Base-by-base conservation (phyloP, 768 basidiomycete species). In the Rhizopogon rudus region DNA sequence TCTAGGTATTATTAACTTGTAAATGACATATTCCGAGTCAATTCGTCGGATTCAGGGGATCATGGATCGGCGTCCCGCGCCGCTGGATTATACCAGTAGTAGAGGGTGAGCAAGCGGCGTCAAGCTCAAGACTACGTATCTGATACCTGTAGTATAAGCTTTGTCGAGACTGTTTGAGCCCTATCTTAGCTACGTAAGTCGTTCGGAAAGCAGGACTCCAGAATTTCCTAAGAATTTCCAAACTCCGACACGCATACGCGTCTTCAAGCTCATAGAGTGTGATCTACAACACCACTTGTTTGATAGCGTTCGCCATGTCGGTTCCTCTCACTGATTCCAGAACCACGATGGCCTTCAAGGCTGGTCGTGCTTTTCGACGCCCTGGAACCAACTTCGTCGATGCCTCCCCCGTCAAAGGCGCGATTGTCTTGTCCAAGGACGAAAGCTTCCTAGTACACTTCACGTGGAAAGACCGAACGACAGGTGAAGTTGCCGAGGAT, bases 371-470 rank as follows among this genome's bases (percentile, higher is more conserved):
- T 1, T 83, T 86, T 54, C 75, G 88, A 53, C 79, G 86, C 51
- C 81, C 80, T 44, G 80, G 76, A 31, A 82, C 87, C 9, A 88
- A 88, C 61, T 76, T 75, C 42, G 82, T 93, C 6, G 88, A 88
- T 52, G 78, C 88, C 0, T 73, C 73, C 53, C 77, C 86, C 0
- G 79, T 80, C 16, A 93, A 91, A 68, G 91, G 91, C 54, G 86
- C 88, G 17, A 75, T 93, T 60, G 67, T 84, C 12, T 75, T 92
- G 42, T 76, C 80, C 22, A 83, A 79, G 56, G 83, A 81, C 40
- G 89, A 91, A 0, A 91, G 93, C 60, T 88, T 82, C 5, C 74
- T 91, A 48, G 67, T 92, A 57, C 91, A 87, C 68, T 88, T 93
- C 61, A 73, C 81, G 52, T 93, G 91, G 91, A 88, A 83, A 73